A percentile compares a stretch with the other conserved stretches of the same genome.
phyloP scores from a whole-genome alignment of 2,329 filamentous ascomycete species.

The Fusarium veterinarium region DNA sequence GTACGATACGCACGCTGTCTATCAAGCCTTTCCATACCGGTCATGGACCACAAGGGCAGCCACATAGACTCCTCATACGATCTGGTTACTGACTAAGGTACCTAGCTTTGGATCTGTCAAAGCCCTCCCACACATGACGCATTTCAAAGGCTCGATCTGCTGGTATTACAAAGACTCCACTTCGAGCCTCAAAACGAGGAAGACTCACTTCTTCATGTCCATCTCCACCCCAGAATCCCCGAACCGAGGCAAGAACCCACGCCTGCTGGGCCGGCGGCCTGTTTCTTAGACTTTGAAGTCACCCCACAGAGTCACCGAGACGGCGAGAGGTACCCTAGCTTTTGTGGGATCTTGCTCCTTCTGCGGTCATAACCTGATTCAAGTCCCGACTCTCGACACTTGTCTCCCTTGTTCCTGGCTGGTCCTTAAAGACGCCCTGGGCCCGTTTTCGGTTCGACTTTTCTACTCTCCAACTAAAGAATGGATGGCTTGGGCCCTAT shows the following conservation, averaged over 20 bases:
- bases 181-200: slow-evolving; percentile 18
- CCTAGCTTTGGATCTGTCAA: slow-evolving; percentile 9
- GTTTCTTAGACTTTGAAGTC: slow-evolving; percentile 16
- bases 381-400: too few species aligned
- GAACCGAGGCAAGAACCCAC: slow-evolving; percentile 28
- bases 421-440: background rate
- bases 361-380: background rate
- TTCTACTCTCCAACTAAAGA: background rate
- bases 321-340: slow-evolving; percentile 8
- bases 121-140: slow-evolving; percentile 4
- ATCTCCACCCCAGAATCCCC: slow-evolving; percentile 19
- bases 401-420: background rate
- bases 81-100: background rate
- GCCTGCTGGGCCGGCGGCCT: slow-evolving; percentile 1
- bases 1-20: slow-evolving; percentile 18
- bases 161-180: slow-evolving; percentile 8
- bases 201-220: slow-evolving; percentile 2
- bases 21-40: slow-evolving; percentile 7
- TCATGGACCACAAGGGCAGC: background rate
- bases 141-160: slow-evolving; percentile 1
- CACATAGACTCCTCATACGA: background rate
- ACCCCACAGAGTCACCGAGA: slow-evolving; percentile 29
- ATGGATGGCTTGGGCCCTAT: slow-evolving; percentile 1
- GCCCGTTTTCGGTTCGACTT: background rate
- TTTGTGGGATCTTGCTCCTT: background rate